Conservation (phyloP, 2,329 filamentous ascomycete genomes). For the Metarhizium album region DNA sequence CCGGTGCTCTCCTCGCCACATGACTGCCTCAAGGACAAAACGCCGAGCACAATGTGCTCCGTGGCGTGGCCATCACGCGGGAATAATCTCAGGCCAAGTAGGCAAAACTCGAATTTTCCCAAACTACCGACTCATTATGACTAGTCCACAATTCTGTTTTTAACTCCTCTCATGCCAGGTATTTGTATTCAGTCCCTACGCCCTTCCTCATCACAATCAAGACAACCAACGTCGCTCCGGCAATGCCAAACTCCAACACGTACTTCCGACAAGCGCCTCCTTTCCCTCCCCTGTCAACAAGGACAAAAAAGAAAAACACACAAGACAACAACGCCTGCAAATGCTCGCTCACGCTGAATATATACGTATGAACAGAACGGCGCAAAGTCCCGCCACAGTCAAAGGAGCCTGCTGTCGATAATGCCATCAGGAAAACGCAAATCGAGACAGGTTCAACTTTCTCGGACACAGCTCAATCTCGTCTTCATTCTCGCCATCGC, state of each 20-base stretch:
- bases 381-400: neutral
- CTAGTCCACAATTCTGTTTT: constrained; percentile 6
- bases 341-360: constrained; percentile 1
- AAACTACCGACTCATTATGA: constrained; percentile 2
- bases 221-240: neutral
- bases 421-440: constrained; percentile 25
- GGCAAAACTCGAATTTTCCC: neutral
- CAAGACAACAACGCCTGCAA: constrained; percentile 7
- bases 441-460: constrained; percentile 38
- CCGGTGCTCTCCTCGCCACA: no score
- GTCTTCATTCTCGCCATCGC: constrained; percentile 35
- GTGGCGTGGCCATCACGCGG: neutral
- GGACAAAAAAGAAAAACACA: neutral
- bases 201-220: neutral
- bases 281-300: neutral
- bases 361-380: neutral
- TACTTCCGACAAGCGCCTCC: neutral
- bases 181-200: neutral
- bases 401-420: neutral
- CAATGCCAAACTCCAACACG: neutral
- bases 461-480: constrained; percentile 21
- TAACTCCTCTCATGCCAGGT: neutral
- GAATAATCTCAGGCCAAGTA: neutral
- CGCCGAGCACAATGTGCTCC: neutral
- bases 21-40: neutral